Conservation (phyloP, 2,329 filamentous ascomycete genomes). For the Trichoderma atrobrunneum region DNA sequence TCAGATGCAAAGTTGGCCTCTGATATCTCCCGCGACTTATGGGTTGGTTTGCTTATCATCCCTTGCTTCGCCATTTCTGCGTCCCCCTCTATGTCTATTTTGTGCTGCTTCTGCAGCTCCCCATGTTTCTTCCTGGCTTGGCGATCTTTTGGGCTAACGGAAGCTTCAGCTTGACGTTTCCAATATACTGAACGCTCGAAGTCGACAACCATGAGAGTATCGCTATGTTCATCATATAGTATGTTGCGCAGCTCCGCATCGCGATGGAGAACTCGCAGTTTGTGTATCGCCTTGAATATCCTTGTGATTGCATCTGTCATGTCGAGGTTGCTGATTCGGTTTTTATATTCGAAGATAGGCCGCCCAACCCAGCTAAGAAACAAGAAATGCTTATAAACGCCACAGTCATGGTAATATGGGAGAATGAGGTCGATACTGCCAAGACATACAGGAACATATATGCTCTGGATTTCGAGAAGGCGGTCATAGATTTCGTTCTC, state of each 20-base stretch:
- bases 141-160: not conserved
- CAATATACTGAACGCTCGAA: slow-evolving; percentile 22
- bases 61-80: not conserved
- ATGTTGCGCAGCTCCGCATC: slow-evolving; percentile 35
- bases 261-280: slow-evolving; percentile 27
- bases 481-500: slow-evolving; percentile 33
- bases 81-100: not conserved
- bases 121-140: not conserved
- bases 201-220: slow-evolving; percentile 33
- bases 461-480: slow-evolving; percentile 32
- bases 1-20: not conserved
- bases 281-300: slow-evolving; percentile 18
- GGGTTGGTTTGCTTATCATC: too few relatives aligned
- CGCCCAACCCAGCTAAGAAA: slow-evolving; percentile 32
- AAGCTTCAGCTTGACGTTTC: not conserved
- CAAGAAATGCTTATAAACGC: slow-evolving; percentile 33
- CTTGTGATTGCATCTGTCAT: not conserved
- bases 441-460: slow-evolving; percentile 35
- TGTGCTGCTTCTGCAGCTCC: not conserved
- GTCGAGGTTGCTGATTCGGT: not conserved
- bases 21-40: not conserved
- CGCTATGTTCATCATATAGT: slow-evolving; percentile 26
- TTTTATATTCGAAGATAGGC: not conserved
- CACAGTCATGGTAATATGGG: slow-evolving; percentile 33
- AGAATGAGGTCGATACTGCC: slow-evolving; percentile 30